Conservation (phyloP, 345 rosid species). For the Eutrema japonicum region DNA sequence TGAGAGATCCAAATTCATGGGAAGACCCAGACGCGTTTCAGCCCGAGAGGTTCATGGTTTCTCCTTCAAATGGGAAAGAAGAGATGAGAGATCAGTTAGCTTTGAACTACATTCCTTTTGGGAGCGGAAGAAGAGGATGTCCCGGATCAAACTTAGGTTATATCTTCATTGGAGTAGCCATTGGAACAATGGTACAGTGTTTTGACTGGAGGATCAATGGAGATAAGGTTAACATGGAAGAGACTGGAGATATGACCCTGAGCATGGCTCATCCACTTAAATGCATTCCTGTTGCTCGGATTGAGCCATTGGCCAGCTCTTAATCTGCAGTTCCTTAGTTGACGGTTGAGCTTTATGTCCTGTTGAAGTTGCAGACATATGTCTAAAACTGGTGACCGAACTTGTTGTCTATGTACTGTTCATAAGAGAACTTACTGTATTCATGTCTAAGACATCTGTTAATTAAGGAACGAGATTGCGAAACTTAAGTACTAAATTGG, state of each 20-base stretch:
- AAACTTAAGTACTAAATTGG: constrained; percentile 12
- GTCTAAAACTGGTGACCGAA: constrained; percentile 9
- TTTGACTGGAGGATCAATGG: constrained; percentile 42
- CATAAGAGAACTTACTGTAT: not conserved
- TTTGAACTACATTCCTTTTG: constrained; percentile 42
- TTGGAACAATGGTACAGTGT: constrained; percentile 44
- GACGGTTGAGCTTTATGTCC: constrained; percentile 7
- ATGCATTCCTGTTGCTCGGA: constrained; percentile 44
- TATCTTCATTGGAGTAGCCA: constrained; percentile 29
- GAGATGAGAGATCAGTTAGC: constrained; percentile 26
- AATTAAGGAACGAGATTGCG: not conserved
- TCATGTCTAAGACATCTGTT: not conserved
- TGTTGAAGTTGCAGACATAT: not conserved
- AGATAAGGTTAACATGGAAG: constrained; percentile 43
- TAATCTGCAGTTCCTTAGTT: constrained; percentile 25
- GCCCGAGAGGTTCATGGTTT: constrained; percentile 46
- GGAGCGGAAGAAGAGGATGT: constrained; percentile 49
- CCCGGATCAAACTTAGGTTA: constrained; percentile 39
- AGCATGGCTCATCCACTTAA: constrained; percentile 45
- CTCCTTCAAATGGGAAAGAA: constrained; percentile 23
- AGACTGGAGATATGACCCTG: constrained; percentile 36
- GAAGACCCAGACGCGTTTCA: constrained; percentile 39
- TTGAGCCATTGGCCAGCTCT: constrained; percentile 33
- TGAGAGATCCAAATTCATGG: constrained; percentile 49
- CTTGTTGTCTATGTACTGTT: constrained; percentile 11